Percentiles rank a stretch among this genome's conserved stretches.
Conservation (phyloP, 106 monocot species). For the Dendrobium chrysotoxum region DNA sequence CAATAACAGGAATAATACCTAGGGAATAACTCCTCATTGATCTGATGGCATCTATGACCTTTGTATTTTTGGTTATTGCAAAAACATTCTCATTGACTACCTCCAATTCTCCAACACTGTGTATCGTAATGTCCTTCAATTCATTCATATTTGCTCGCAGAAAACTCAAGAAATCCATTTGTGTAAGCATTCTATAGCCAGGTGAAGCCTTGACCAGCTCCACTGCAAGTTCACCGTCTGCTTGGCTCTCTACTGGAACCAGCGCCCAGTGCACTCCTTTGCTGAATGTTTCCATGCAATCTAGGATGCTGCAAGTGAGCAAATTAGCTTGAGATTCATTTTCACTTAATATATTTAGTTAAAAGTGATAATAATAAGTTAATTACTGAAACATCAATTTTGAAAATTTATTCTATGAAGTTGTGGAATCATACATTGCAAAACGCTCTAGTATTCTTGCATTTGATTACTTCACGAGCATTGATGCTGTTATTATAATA, state of each 20-base stretch:
- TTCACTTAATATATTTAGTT: too few relatives aligned
- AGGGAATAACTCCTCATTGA: constrained; percentile 44
- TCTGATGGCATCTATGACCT: constrained; percentile 47
- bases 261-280: constrained; percentile 83
- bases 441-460: too few relatives aligned
- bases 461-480: too few relatives aligned
- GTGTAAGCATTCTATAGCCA: constrained; percentile 79
- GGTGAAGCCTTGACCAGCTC: constrained; percentile 62
- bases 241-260: constrained; percentile 59
- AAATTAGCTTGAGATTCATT: background rate
- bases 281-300: constrained; percentile 86
- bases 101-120: constrained; percentile 28
- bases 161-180: constrained; percentile 64
- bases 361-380: too few relatives aligned
- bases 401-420: too few relatives aligned
- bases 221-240: constrained; percentile 15
- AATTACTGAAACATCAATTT: too few relatives aligned
- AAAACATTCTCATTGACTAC: constrained; percentile 40
- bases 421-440: too few relatives aligned
- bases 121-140: constrained; percentile 35
- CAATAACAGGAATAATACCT: constrained; percentile 46
- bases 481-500: too few relatives aligned
- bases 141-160: constrained; percentile 21
- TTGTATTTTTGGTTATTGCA: constrained; percentile 31
- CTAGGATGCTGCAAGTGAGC: constrained; percentile 43